Base-by-base conservation (phyloP, 306 rosid species). In the Dalbergia cultrata region DNA sequence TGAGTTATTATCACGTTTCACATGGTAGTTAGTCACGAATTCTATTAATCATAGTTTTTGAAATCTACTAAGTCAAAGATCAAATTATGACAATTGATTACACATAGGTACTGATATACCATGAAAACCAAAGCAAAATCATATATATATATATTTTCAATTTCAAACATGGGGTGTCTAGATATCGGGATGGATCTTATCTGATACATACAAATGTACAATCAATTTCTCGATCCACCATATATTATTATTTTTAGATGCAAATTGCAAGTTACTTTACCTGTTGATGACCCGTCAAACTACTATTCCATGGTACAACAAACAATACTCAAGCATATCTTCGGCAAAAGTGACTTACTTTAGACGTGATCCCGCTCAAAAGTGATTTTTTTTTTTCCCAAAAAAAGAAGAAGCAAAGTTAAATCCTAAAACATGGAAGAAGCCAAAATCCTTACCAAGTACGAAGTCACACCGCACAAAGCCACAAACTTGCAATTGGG, bases 391-490 rank as follows among this genome's bases (percentile, higher is more conserved):
- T 22, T 22, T 22, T 22, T 22, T 26, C 2, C 11, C 12, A 61
- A n/a, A 43, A 41, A 82, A 62, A n/a, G n/a, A n/a, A n/a, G n/a
- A n/a, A 13, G 62, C 18, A 54, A 77, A 64, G 63, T 35, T 43
- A 44, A 63, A 19, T 52, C 56, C 50, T 43, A 63, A 63, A 63
- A 18, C 3, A 16, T 49, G 72, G 68, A 75, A 75, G 77, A 64
- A 65, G 82, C 75, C 82, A 65, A 77, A 61, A 76, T 68, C 67
- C 56, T 68, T 60, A 49, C 33, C 60, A 50, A 41, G 79, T 75
- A 77, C 78, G 64, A 77, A 31, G 83, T 83, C 83, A 79, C 68
- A 79, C 47, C 87, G 83, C 77, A 79, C 80, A 78, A 67, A 68
- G 19, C 22, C 26, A 54, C 60, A 18, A 54, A 54, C 60, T 53